phyloP scores from a whole-genome alignment of 768 basidiomycete species.

The Leccinum subgranulosum region DNA sequence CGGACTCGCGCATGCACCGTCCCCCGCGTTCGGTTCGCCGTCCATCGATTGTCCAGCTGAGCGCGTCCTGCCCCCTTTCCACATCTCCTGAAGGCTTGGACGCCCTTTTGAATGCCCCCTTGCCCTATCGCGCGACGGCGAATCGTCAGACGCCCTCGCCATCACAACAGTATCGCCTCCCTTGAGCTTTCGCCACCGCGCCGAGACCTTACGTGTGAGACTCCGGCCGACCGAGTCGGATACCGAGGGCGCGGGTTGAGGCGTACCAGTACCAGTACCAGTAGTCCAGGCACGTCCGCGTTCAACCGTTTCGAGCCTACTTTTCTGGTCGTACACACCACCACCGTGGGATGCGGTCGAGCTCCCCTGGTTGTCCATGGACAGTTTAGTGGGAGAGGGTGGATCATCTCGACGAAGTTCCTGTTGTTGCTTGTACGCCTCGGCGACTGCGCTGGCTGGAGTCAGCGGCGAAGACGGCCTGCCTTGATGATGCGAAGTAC shows the following conservation, averaged over 20 bases:
- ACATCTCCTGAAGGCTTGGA: conserved; percentile 35
- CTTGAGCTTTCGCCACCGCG: conserved; percentile 28
- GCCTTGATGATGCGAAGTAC: neutral
- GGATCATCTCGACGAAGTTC: conserved; percentile 23
- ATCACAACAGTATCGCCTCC: neutral
- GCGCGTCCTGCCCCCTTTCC: conserved; percentile 8
- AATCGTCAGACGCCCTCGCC: conserved; percentile 20
- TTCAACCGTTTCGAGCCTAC: conserved; percentile 4
- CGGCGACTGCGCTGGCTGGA: conserved; percentile 44
- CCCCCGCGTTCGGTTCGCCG: conserved; percentile 7
- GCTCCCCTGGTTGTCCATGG: conserved; percentile 26
- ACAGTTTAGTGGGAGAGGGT: conserved; percentile 14
- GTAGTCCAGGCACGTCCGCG: neutral
- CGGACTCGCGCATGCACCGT: conserved; percentile 12
- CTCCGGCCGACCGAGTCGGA: conserved; percentile 18
- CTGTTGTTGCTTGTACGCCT: conserved; percentile 45
- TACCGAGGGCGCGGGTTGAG: conserved; percentile 4
- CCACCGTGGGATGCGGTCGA: conserved; percentile 5
- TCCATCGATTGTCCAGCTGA: conserved; percentile 19
- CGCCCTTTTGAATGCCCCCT: conserved; percentile 20
- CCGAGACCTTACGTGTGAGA: conserved; percentile 37
- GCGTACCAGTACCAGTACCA: neutral
- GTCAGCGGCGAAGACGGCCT: conserved; percentile 30
- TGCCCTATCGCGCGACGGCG: conserved; percentile 13
- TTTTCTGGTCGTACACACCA: conserved; percentile 15